Percentiles rank a stretch among this genome's conserved stretches.
Conservation (phyloP, 2,329 filamentous ascomycete species). For the Esteya vermicola region DNA sequence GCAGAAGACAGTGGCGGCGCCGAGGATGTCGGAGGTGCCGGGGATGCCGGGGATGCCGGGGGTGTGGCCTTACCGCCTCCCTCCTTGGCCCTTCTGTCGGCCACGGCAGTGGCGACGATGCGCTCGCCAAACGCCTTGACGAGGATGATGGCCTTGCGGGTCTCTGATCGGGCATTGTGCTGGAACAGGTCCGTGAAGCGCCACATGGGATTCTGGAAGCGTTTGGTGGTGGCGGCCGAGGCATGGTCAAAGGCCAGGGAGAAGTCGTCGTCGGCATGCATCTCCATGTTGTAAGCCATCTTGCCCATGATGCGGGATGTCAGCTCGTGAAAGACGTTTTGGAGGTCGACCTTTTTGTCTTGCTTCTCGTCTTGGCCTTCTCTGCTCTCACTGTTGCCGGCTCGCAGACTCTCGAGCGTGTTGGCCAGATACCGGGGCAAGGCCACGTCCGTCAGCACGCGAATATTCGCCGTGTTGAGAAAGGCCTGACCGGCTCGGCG, state of each 20-base stretch:
- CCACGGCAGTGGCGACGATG: constrained; percentile 41
- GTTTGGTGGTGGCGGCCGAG: constrained; percentile 42
- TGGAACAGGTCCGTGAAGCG: constrained; percentile 37
- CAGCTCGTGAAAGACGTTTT: constrained; percentile 46
- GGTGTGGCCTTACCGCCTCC: too few species aligned
- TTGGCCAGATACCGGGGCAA: constrained; percentile 38
- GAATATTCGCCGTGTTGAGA: constrained; percentile 41
- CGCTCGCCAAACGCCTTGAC: constrained; percentile 40
- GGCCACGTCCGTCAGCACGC: constrained; percentile 39
- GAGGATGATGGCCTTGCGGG: too few species aligned
- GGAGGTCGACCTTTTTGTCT: constrained; percentile 47
- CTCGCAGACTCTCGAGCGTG: constrained; percentile 24
- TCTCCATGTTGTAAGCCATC: constrained; percentile 57
- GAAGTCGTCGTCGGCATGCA: constrained; percentile 47
- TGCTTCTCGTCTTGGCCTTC: too few species aligned
- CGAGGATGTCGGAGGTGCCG: background rate
- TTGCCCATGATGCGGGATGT: constrained; percentile 53
- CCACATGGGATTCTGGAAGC: constrained; percentile 55
- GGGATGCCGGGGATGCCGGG: background rate
- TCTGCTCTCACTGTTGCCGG: too few species aligned
- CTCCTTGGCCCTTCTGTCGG: constrained; percentile 17
- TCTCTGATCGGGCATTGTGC: too few species aligned
- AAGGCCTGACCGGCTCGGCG: constrained; percentile 47
- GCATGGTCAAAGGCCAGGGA: constrained; percentile 47
- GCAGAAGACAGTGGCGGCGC: too few species aligned